Base-by-base conservation (phyloP, 2,329 filamentous ascomycete genomes). In the Aspergillus ruber region DNA sequence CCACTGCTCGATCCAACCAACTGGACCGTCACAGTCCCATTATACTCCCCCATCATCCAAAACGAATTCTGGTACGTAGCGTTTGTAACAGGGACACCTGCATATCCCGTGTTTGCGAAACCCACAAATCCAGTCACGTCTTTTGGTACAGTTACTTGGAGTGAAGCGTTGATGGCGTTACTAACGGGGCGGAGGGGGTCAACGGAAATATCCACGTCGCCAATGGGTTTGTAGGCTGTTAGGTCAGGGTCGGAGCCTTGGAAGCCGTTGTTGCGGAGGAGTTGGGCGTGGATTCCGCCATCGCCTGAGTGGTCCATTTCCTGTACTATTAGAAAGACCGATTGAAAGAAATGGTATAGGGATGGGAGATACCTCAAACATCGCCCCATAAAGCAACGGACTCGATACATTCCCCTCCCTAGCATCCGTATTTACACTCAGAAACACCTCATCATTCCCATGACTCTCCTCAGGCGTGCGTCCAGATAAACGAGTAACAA, bases 61-160 rank as follows among this genome's bases (percentile, higher is more conserved):
- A 67, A 67, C 8, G 57, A 56, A 20, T 52, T 58, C 10, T 49
- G 56, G 27, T 68, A 68, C 1, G 52, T 57, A 17, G 52, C 52
- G 0, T 56, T 50, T 15, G 50, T 51, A n/a, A 65, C 61, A 0
- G 62, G 59, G 10, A 66, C 54, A 1, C 63, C 64, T 5, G 54
- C 56, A 32, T 63, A 66, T 8, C 62, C 78, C 46, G 69, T 62
- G 47, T 83, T 71, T 29, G 74, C 70, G 32, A 76, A 64, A 1
- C 67, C 69, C 35, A 66, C 60, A 21, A 59, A 57, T 6, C 62
- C 57, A 0, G 58, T 59, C 17, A 50, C 48, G 65, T 57, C 4
- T 49, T 6, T 21, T 3, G 25, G 25, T 4, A 39, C 18, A 9
- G 15, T 21, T 18, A 39, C 36, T 3, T 21, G 50, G 6, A 67